Conservation (phyloP, 1,284 basidiomycete species). For the Microbotryum violaceum region DNA sequence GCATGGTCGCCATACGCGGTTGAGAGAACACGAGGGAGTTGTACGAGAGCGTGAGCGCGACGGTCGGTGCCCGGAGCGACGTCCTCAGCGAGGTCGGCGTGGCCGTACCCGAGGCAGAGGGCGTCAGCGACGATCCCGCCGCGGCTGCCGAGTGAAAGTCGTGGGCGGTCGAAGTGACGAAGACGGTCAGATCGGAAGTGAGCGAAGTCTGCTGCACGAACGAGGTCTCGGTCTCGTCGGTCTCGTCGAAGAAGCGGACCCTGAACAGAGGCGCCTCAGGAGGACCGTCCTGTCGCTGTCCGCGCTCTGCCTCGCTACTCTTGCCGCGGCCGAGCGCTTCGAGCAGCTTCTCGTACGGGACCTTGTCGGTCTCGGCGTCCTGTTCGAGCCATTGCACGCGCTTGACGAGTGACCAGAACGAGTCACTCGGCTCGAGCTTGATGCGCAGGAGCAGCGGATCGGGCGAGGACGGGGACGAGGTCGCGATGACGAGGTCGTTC, state of each 20-base stretch:
- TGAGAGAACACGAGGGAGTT: constrained; percentile 91
- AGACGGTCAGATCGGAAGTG: constrained; percentile 84
- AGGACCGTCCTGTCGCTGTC: constrained; percentile 11
- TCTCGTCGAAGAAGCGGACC: constrained; percentile 93
- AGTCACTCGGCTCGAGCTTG: constrained; percentile 74
- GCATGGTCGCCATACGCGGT: constrained; percentile 63
- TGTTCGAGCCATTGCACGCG: constrained; percentile 75
- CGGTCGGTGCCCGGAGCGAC: constrained; percentile 50
- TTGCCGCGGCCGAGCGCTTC: constrained; percentile 35
- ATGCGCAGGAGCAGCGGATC: constrained; percentile 80
- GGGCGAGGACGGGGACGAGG: constrained; percentile 61
- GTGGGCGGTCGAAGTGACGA: constrained; percentile 40
- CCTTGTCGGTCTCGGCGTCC: constrained; percentile 72
- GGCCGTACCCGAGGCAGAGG: constrained; percentile 16
- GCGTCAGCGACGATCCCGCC: constrained; percentile 17
- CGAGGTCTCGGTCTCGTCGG: constrained; percentile 51
- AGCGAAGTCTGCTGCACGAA: constrained; percentile 54
- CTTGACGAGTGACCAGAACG: constrained; percentile 86
- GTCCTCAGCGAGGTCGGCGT: constrained; percentile 53
- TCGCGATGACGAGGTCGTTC: constrained; percentile 86
- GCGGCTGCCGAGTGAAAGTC: constrained; percentile 10
- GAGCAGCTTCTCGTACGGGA: constrained; percentile 77
- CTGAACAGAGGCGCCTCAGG: constrained; percentile 60
- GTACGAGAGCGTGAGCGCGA: constrained; percentile 79
- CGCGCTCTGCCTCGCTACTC: constrained; percentile 12